These are phyloP conservation scores for Crataegus laevigata DNA, from an alignment of 306 rosid species.

Conservation along the genomic window DNA sequence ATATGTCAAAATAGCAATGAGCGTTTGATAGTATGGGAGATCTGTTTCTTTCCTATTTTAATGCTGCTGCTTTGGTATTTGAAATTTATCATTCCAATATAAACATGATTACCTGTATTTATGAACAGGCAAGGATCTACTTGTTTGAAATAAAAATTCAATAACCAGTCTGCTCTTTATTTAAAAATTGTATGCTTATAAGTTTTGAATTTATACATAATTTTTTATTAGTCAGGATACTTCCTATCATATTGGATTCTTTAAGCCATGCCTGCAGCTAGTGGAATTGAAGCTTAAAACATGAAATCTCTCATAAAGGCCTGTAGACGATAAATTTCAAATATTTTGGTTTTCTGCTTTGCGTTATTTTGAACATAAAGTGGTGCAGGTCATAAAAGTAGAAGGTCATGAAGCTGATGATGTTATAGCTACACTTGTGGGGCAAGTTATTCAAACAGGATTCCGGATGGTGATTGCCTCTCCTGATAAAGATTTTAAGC, in stretches of 20 bases:
- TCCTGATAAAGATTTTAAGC: slow-evolving; percentile 98
- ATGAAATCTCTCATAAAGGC: neutral
- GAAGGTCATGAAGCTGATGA: slow-evolving; percentile 93
- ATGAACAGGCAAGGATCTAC: neutral
- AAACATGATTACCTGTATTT: neutral
- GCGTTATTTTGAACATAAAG: slow-evolving; percentile 18
- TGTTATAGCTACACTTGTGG: slow-evolving; percentile 81
- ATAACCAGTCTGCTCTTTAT: neutral
- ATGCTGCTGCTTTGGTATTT: neutral
- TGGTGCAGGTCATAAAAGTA: slow-evolving; percentile 49
- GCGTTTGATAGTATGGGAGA: neutral
- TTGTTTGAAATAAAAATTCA: neutral
- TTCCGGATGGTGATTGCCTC: slow-evolving; percentile 71
- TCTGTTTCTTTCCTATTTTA: neutral
- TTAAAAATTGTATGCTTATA: neutral
- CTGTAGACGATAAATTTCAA: neutral
- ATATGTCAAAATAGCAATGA: neutral
- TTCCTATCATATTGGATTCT: neutral
- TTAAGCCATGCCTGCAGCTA: no score
- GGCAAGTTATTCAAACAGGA: slow-evolving; percentile 57
- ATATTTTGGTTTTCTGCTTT: neutral
- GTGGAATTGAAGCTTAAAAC: no score
- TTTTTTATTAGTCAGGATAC: neutral
- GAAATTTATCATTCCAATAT: neutral
- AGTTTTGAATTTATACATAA: neutral